Evolutionary conservation across 1,139 yeast species (phyloP), one percentile per base, ranked within the genome.

Genomic region (Lodderomyces orthopsilosis): DNA sequence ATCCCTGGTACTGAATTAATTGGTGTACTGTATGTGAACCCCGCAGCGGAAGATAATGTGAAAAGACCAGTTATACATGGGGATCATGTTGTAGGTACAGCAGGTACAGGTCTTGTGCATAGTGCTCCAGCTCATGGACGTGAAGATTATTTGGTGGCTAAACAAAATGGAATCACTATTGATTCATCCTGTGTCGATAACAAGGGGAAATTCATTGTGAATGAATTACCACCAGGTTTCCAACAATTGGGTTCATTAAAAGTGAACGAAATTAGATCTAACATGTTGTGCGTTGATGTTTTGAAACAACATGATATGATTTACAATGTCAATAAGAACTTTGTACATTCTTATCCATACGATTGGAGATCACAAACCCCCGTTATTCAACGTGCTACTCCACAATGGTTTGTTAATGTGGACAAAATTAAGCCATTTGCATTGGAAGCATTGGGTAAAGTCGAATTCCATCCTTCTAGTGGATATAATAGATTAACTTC

Each of bases 61-160:
- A 46, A 48, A 1, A 76, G 72, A 49, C 95, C 95, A 0, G 68
- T 94, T 4, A 54, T 91, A 1, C 83, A 81, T 46, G 98, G 95
- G 2, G 79, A 76, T 41, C 96, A 91, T 63, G 98, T 94, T 10
- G 81, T 90, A 1, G 77, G 79, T 41, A 56, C 76, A 1, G 82
- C 95, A 0, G 99, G 99, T 63, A 89, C 98, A 0, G 99, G 98
- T 1, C 66, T 94, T 13, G 99, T 93, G 1, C 99, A 93, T 57
- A 87, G 90, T 14, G 98, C 98, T 0, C 98, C 98, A 1, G 98
- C 97, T 0, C 98, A 93, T 61, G 99, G 99, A 53, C 81, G 84
- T 56, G 98, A 94, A 51, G 99, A 93, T 68, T 91, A 88, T 59
- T 57, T 84, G 19, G 73, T 85, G 24, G 94, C 96, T 21, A 65